Evolutionary conservation across 306 rosid genomes (phyloP).

Genomic region (Rosa rugosa): DNA sequence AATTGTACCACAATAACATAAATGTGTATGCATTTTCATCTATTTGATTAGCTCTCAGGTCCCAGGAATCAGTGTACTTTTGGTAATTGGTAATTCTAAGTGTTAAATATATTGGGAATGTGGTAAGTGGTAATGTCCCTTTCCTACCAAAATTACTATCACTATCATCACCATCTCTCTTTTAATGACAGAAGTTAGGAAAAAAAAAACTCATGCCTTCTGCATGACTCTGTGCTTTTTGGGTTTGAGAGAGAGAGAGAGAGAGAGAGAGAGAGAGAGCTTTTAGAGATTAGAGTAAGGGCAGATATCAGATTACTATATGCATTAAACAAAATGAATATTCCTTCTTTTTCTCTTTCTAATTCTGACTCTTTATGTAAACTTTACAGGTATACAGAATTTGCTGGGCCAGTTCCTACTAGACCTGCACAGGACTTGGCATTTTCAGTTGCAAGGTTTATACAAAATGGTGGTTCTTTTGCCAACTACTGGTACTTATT

Average conservation of each 20-base stretch:
- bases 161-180: slow-evolving; percentile 30
- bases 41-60: not conserved
- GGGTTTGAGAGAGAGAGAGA: slow-evolving; percentile 14
- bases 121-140: not conserved
- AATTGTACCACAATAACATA: not conserved
- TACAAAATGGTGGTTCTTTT: too few relatives aligned
- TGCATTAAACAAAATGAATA: not conserved
- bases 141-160: slow-evolving; percentile 17
- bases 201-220: slow-evolving; percentile 32
- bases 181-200: slow-evolving; percentile 25
- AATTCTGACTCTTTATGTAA: too few relatives aligned
- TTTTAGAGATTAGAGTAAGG: slow-evolving; percentile 26
- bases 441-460: too few relatives aligned
- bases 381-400: too few relatives aligned
- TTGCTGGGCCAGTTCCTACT: too few relatives aligned
- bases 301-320: slow-evolving; percentile 16
- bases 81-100: not conserved
- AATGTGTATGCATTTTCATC: not conserved
- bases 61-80: not conserved
- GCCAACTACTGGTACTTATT: too few relatives aligned
- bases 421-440: too few relatives aligned
- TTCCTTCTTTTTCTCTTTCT: too few relatives aligned
- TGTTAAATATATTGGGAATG: too few relatives aligned
- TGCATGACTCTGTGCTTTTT: slow-evolving; percentile 32
- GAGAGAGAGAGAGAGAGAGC: slow-evolving; percentile 5